These are phyloP conservation scores for Acephala macrosclerotiorum DNA, from an alignment of 2,329 filamentous ascomycete genomes.

Conservation along the genomic window DNA sequence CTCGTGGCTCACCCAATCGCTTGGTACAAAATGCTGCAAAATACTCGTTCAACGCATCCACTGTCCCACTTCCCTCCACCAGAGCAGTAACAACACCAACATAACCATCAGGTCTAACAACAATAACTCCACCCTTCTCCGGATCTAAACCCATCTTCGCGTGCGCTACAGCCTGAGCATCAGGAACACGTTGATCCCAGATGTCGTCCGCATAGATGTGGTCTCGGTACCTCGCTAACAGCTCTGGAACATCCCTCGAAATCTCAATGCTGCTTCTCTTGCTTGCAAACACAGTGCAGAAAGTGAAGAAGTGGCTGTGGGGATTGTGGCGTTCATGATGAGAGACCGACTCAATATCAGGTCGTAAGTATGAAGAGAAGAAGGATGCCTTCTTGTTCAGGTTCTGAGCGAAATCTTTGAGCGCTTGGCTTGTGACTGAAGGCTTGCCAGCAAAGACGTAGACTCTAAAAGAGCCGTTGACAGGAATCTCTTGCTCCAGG, in stretches of 20 bases:
- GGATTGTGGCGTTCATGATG: slow-evolving; percentile 87
- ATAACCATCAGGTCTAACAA: slow-evolving; percentile 88
- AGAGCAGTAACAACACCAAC: slow-evolving; percentile 79
- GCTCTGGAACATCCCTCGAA: slow-evolving; percentile 69
- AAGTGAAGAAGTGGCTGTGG: slow-evolving; percentile 81
- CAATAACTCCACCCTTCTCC: slow-evolving; percentile 78
- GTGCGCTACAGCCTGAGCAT: slow-evolving; percentile 78
- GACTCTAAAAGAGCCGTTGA: slow-evolving; percentile 87
- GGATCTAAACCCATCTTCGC: slow-evolving; percentile 84
- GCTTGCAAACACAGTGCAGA: slow-evolving; percentile 78
- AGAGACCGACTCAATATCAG: slow-evolving; percentile 67
- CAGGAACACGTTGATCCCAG: slow-evolving; percentile 73
- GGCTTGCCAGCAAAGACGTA: slow-evolving; percentile 84
- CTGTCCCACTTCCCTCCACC: slow-evolving; percentile 78
- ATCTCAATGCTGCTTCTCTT: slow-evolving; percentile 77
- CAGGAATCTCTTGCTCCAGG: slow-evolving; percentile 86
- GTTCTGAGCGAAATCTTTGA: slow-evolving; percentile 73
- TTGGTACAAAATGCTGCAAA: slow-evolving; percentile 78
- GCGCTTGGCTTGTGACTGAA: slow-evolving; percentile 63
- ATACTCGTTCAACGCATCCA: slow-evolving; percentile 83
- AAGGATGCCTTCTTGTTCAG: slow-evolving; percentile 75
- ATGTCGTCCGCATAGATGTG: slow-evolving; percentile 89
- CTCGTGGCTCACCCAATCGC: slow-evolving; percentile 51
- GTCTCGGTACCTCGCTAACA: slow-evolving; percentile 78
- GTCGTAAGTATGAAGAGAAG: slow-evolving; percentile 69